Evolutionary conservation across 192 early-diverging fungal species (phyloP).

Genomic region (Backusella mclennaniae): DNA sequence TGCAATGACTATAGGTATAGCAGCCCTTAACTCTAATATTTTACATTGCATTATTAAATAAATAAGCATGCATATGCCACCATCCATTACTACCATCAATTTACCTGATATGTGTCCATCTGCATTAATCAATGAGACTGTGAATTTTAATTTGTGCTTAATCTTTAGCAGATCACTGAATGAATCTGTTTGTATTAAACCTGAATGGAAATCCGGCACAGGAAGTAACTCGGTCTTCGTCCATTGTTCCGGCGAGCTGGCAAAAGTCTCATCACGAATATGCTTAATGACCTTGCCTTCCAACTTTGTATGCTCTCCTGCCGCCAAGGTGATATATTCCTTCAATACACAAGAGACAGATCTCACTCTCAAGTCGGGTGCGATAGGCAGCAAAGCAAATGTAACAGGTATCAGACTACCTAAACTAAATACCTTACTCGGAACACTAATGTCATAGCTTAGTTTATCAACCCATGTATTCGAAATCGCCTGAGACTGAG

Average conservation of each 20-base stretch:
- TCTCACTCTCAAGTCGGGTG: slow-evolving; percentile 47
- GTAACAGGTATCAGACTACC: slow-evolving; percentile 52
- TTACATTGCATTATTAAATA: neutral
- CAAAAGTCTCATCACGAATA: slow-evolving; percentile 13
- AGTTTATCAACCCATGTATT: slow-evolving; percentile 60
- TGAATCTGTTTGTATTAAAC: slow-evolving; percentile 25
- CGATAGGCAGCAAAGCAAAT: slow-evolving; percentile 50
- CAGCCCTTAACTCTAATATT: slow-evolving; percentile 32
- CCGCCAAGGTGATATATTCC: slow-evolving; percentile 51
- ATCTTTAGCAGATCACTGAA: slow-evolving; percentile 36
- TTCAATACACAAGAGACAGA: slow-evolving; percentile 49
- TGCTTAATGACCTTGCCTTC: slow-evolving; percentile 15
- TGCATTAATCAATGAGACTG: slow-evolving; percentile 23
- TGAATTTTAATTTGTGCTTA: slow-evolving; percentile 40
- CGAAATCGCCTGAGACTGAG: slow-evolving; percentile 49
- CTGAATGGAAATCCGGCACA: slow-evolving; percentile 13
- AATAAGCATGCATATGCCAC: neutral
- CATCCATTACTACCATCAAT: neutral
- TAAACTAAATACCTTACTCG: slow-evolving; percentile 47
- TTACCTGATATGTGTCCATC: slow-evolving; percentile 42
- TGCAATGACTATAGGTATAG: slow-evolving; percentile 32
- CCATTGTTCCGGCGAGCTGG: slow-evolving; percentile 13
- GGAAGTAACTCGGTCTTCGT: slow-evolving; percentile 4
- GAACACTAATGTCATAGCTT: slow-evolving; percentile 56
- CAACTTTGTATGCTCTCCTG: slow-evolving; percentile 21